A percentile compares a stretch with the other conserved stretches of the same genome.
phyloP scores from a whole-genome alignment of 768 basidiomycete species.

The Lentinula edodes region DNA sequence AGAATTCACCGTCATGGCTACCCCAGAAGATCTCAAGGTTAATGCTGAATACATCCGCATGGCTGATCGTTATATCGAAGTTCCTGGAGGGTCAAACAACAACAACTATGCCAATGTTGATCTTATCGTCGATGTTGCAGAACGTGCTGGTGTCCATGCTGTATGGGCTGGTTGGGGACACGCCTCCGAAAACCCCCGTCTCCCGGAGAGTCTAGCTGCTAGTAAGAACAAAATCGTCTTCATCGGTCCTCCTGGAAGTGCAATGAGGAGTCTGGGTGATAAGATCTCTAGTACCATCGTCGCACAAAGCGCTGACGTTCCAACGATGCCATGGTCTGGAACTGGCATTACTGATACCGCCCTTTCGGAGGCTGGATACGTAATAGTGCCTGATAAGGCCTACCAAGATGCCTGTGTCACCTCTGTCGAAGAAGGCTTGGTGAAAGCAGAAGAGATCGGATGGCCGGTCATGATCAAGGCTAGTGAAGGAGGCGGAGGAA shows the following conservation, averaged over 20 bases:
- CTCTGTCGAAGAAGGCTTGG: constrained; percentile 80
- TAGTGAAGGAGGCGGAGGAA: constrained; percentile 97
- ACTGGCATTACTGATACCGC: constrained; percentile 86
- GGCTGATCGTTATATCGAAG: constrained; percentile 99
- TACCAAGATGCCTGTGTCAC: constrained; percentile 87
- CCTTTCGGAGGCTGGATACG: constrained; percentile 82
- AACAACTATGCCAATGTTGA: constrained; percentile 99
- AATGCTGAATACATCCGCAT: constrained; percentile 99
- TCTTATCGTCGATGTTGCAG: constrained; percentile 96
- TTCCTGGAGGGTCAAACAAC: constrained; percentile 97
- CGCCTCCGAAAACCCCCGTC: constrained; percentile 95
- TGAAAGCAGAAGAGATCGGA: constrained; percentile 81
- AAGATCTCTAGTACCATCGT: constrained; percentile 99
- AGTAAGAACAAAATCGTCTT: constrained; percentile 97
- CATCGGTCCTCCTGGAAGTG: constrained; percentile 97
- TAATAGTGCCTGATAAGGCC: constrained; percentile 88
- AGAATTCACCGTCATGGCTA: constrained; percentile 99
- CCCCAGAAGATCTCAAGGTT: constrained; percentile 96
- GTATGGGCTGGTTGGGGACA: constrained; percentile 99
- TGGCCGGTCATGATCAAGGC: constrained; percentile 99
- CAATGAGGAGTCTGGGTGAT: constrained; percentile 98
- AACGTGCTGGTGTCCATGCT: constrained; percentile 95
- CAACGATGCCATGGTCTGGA: constrained; percentile 99
- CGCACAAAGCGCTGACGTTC: constrained; percentile 92
- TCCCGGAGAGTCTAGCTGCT: constrained; percentile 89